Base-by-base conservation (phyloP, 2,329 filamentous ascomycete species). In the Plectosphaerella cucumerina region DNA sequence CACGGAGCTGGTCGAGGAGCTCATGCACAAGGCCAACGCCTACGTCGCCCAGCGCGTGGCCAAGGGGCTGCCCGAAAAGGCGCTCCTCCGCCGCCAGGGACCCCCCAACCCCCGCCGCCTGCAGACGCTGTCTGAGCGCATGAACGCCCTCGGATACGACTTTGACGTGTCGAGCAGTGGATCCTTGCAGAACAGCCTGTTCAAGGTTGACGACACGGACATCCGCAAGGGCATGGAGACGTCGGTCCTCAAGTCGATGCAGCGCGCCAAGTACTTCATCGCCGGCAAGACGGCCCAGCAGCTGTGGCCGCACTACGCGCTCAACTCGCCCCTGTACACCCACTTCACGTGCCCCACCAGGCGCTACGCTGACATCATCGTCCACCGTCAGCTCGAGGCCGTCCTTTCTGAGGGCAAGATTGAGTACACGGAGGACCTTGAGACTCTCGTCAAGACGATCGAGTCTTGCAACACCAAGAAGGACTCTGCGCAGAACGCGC, bases 391-490 rank as follows among this genome's bases (percentile, higher is more conserved):
- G 71, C 79, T 99, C 22, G 92, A 97, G 65, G 81, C 89, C 53
- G 84, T 90, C 47, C 79, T 99, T 35, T 94, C 90, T 1, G 83
- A 90, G 50, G 89, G 89, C 56, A 81, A 86, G 56, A 79, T 89
- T 45, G 91, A 97, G 62, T 97, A 94, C 68, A 85, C 76, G 5
- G 94, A 99, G 59, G 94, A 99, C 55, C 70, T 94, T 54, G 94
- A 99, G 65, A 86, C 78, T 51, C 77, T 99, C 41, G 85, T 85
- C 62, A 99, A 97, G 82, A 96, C 89, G 47, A 89, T 92, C 9
- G 94, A 99, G 70, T 84, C 90, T 60, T 96, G 90, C 80, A 99
- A 99, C 76, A 96, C 89, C 65, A 99, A 97, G 85, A 99, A 97
- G 71, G 94, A 99, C 67, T 97, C 92, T 12, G 91, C 94, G 1